Base-by-base conservation (phyloP, 768 basidiomycete genomes). In the Tulasnella sp. region DNA sequence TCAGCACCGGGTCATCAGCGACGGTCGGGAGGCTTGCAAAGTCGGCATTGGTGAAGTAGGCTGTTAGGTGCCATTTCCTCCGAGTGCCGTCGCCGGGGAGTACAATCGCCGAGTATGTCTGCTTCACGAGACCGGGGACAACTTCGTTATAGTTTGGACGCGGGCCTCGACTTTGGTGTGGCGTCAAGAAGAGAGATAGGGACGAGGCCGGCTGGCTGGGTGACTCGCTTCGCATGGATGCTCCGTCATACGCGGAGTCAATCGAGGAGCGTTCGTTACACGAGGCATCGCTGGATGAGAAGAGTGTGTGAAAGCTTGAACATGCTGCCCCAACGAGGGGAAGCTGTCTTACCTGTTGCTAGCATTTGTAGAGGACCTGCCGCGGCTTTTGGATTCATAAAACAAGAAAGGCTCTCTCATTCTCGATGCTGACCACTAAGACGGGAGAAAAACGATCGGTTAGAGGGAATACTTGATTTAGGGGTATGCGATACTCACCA, bases 391-490 rank as follows among this genome's bases (percentile, higher is more conserved):
- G 50, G 67, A 82, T 68, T 85, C 83, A 69, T 84, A 84, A 67
- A 84, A 84, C 29, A 84, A 74, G 68, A 82, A 85, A 1, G 83
- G 83, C 80, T 85, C 67, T 81, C 81, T 64, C 81, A 83, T 83
- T 47, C 82, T 76, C 56, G 80, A 82, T 68, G 83, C 81, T 53
- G 81, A 81, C 82, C 82, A 84, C 58, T 59, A n/a, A 24, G 34
- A 30, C 41, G 44, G 29, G 24, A 38, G 34, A 29, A 59, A 29
- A 17, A 59, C 1, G 34, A 24, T 59, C 24, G 45, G 55, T 24
- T 26, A 44, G 19, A 23, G 29, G 29, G 45, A 27, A 27, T 21
- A 8, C 29, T 9, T 58, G 15, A 48, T 58, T 15, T 48, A 49
- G 13, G 23, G 24, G 3, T 34, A 32, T 11, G 26, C 29, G 10